These are phyloP conservation scores for Emericellopsis cladophorae DNA, from an alignment of 2,329 filamentous ascomycete species.

Conservation along the genomic window DNA sequence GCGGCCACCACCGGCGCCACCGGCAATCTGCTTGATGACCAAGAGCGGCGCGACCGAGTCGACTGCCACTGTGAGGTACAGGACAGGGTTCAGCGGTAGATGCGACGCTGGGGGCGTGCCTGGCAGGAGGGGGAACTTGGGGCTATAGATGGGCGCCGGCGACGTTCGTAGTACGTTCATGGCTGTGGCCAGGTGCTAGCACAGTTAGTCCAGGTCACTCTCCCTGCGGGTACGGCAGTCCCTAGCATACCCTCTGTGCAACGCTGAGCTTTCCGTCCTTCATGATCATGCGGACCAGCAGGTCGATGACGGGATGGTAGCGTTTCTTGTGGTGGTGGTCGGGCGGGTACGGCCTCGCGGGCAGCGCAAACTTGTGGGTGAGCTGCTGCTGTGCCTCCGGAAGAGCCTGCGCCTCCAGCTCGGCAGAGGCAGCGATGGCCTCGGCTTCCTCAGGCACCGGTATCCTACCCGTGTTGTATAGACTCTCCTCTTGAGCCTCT, in stretches of 20 bases:
- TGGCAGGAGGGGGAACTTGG: slow-evolving; percentile 58
- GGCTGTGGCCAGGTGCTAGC: slow-evolving; percentile 71
- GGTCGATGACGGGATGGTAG: slow-evolving; percentile 74
- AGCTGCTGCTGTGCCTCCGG: slow-evolving; percentile 6
- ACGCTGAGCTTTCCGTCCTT: slow-evolving; percentile 75
- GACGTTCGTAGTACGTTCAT: slow-evolving; percentile 77
- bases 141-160: slow-evolving; percentile 63
- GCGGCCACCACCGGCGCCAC: slow-evolving; percentile 74
- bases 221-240: background rate
- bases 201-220: background rate
- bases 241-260: slow-evolving; percentile 67
- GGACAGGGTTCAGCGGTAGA: slow-evolving; percentile 77
- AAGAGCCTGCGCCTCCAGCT: background rate
- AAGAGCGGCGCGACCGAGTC: slow-evolving; percentile 88
- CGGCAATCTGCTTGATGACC: slow-evolving; percentile 62
- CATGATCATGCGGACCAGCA: slow-evolving; percentile 89
- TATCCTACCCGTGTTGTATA: slow-evolving; percentile 29
- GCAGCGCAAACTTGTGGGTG: slow-evolving; percentile 57
- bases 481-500: slow-evolving; percentile 27
- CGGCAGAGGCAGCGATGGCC: background rate
- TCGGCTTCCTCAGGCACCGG: slow-evolving; percentile 20
- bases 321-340: slow-evolving; percentile 58
- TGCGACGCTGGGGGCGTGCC: slow-evolving; percentile 64
- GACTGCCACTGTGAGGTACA: slow-evolving; percentile 81
- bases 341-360: slow-evolving; percentile 51